Base-by-base conservation (phyloP, 352 stramenopile species). In the Peronosclerospora sorghi region DNA sequence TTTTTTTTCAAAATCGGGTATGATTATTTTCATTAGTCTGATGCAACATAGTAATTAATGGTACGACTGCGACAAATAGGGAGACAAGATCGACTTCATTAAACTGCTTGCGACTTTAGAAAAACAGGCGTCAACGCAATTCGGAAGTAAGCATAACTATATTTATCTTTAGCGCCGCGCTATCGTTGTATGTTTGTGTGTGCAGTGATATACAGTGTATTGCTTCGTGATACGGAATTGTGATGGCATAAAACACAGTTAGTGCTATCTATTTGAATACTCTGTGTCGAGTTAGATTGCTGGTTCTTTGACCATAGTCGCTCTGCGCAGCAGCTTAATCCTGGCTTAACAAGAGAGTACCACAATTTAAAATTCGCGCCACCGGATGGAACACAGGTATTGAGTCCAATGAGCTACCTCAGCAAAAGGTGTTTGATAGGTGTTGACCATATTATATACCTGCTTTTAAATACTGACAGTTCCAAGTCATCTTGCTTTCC, bases 401-500 rank as follows among this genome's bases (percentile, higher is more conserved):
- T n/a, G n/a, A n/a, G 8, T 43, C 8, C 0, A 32, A 5, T 37
- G 36, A 37, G 4, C n/a, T 21, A 19, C 17, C 6, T 37, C 4
- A 45, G 32, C 6, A 21, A 41, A 26, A 45, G 34, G 7, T 47
- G n/a, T 12, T 41, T 9, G 13, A 6, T 1, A 14, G n/a, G 2
- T 47, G 17, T 41, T 51, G 26, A 46, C 8, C 5, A 26, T n/a
- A n/a, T n/a, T 18, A 12, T 35, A 29, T 48, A 20, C 18, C 29
- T 51, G 14, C 8, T 54, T 9, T 10, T 15, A n/a, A n/a, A n/a
- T n/a, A n/a, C n/a, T n/a, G n/a, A n/a, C n/a, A n/a, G n/a, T n/a
- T n/a, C n/a, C n/a, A 20, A n/a, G 50, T 92, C 18, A 87, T 75
- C 43, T 59, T 87, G n/a, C 89, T 86, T 48, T 63, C 68, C 3